Evolutionary conservation across 805 yeast species (phyloP), one percentile per base, ranked within the genome.

Genomic region (Lachancea mirantina): DNA sequence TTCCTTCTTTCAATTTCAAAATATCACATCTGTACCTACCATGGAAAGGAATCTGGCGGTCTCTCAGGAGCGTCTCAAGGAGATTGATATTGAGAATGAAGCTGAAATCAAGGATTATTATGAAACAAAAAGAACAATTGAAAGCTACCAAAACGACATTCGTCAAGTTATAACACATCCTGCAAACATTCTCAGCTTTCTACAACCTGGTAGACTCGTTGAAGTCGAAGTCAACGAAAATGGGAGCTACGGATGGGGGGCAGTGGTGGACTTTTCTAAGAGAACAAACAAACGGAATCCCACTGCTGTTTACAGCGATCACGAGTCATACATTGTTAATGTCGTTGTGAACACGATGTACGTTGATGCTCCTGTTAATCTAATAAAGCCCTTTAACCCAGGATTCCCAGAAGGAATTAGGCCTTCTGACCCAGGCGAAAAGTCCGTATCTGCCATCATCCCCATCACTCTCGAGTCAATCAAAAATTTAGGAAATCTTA

Each of bases 1-100:
- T 47, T 89, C 98, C 2, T 92, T 92, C 52, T 92, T 66, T 64
- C 99, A 92, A 59, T 94, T 88, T 57, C 99, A 92, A 57, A 89
- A 84, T 54, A 84, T 89, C 7, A 74, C 89, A 10, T 75, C 94
- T 15, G 94, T 94, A 9, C 99, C 99, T 1, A 64, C 70, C 11
- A 66, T 92, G 65, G 95, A 87, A 49, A 67, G 66, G 36, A 70
- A 82, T 43, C 61, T 83, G 14, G 60, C 62, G n/a, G 74, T 67
- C 21, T 57, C 79, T 44, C 70, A 73, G 22, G 59, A 57, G 4
- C 62, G 77, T 42, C 60, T 68, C 18, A 68, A 70, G 6, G 50
- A 49, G 0, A 64, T 80, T 19, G 59, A 61, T 10, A 68, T 92
- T 31, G 92, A 82, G 28, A 89, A 88, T 50, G 92, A 84, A 52